These are phyloP conservation scores for Exobasidium rhododendri DNA, from an alignment of 1,284 basidiomycete genomes.

Conservation along the genomic window DNA sequence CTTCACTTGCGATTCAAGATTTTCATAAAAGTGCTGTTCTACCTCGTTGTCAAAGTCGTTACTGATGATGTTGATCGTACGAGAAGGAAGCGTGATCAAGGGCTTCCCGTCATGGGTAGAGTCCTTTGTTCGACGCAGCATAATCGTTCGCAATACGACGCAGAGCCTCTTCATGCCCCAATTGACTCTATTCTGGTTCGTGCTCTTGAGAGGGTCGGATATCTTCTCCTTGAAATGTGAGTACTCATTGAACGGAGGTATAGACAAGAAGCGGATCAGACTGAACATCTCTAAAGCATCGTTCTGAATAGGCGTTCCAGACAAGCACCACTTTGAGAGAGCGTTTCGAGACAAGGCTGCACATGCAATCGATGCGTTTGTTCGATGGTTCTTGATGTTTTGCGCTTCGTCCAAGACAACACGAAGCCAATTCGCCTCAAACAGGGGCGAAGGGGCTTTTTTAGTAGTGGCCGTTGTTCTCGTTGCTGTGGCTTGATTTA, in stretches of 20 bases:
- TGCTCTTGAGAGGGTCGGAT: conserved; percentile 65
- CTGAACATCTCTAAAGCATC: conserved; percentile 84
- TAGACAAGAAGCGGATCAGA: conserved; percentile 80
- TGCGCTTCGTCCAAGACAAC: conserved; percentile 93
- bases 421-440: conserved; percentile 76
- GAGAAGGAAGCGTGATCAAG: conserved; percentile 76
- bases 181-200: conserved; percentile 41
- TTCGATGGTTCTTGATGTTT: conserved; percentile 88
- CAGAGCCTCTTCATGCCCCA: conserved; percentile 56
- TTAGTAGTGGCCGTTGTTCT: conserved; percentile 58
- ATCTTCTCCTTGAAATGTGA: conserved; percentile 74
- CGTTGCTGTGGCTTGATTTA: conserved; percentile 51
- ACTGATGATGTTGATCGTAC: conserved; percentile 70
- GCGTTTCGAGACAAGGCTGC: conserved; percentile 62
- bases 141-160: conserved; percentile 78
- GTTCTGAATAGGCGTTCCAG: conserved; percentile 66
- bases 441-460: conserved; percentile 62
- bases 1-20: conserved; percentile 72
- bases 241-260: conserved; percentile 79
- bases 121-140: conserved; percentile 86
- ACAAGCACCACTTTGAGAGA: conserved; percentile 53
- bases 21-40: conserved; percentile 78
- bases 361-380: conserved; percentile 75
- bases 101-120: conserved; percentile 73
- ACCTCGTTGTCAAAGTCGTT: conserved; percentile 56